Percentiles rank a stretch among this genome's conserved stretches.
Conservation (phyloP, 371 early-diverging fungal genomes). For the Saksenaea vasiformis region DNA sequence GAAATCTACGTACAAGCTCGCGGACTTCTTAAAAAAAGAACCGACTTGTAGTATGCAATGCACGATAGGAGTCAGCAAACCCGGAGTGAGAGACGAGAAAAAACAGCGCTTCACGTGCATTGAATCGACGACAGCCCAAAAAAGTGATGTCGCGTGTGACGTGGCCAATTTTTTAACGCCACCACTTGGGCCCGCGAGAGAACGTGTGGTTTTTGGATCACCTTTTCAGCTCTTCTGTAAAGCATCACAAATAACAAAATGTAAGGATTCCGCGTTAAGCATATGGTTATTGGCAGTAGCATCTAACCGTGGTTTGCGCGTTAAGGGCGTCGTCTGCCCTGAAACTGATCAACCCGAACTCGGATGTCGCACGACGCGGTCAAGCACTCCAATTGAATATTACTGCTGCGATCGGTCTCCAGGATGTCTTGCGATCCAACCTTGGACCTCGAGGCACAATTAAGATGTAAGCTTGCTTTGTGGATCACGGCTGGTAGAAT, state of each 20-base stretch:
- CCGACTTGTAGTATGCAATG: too few species aligned
- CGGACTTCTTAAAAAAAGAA: too few species aligned
- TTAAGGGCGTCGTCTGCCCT: slow-evolving; percentile 69
- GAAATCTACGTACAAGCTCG: too few species aligned
- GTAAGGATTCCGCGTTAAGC: not conserved
- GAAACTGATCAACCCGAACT: slow-evolving; percentile 95
- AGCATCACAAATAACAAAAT: slow-evolving; percentile 47
- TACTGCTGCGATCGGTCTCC: slow-evolving; percentile 94
- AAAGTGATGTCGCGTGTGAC: too few species aligned
- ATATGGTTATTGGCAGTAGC: not conserved
- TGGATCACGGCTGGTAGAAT: not conserved
- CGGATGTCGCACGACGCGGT: slow-evolving; percentile 97
- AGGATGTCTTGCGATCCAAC: slow-evolving; percentile 94
- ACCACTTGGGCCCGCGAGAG: too few species aligned
- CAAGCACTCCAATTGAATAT: slow-evolving; percentile 98
- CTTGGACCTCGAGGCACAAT: slow-evolving; percentile 99
- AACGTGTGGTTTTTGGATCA: not conserved
- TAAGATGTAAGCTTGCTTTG: slow-evolving; percentile 85
- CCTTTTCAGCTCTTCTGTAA: not conserved
- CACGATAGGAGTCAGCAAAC: too few species aligned
- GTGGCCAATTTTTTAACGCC: too few species aligned
- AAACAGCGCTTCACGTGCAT: too few species aligned
- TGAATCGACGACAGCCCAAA: too few species aligned
- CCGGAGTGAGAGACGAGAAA: too few species aligned
- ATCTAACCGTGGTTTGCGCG: not conserved